phyloP scores from a whole-genome alignment of 306 rosid species.

The Myrica gale region DNA sequence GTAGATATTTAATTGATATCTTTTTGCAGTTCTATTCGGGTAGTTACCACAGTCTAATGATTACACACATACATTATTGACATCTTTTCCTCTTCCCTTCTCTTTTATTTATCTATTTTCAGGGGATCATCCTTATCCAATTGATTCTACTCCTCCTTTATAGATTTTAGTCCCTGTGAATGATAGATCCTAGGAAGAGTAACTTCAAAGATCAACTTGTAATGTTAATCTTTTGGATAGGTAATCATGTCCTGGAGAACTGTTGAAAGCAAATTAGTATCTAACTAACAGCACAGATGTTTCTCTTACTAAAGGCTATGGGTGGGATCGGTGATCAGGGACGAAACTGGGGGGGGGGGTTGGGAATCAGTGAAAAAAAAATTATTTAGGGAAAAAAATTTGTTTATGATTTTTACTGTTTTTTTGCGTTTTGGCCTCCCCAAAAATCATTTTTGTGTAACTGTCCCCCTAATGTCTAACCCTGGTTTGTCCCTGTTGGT shows the following conservation, averaged over 20 bases:
- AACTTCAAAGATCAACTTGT: neutral
- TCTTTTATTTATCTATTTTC: neutral
- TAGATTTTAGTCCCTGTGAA: neutral
- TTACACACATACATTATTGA: neutral
- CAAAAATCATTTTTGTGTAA: too few species aligned
- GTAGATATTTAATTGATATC: constrained; percentile 11
- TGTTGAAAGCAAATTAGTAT: neutral
- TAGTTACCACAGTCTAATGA: constrained; percentile 19
- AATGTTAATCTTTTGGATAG: neutral
- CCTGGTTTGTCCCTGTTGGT: too few species aligned
- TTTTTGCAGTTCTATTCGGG: constrained; percentile 25
- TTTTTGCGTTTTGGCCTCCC: too few species aligned
- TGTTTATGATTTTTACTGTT: too few species aligned
- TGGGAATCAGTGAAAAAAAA: too few species aligned
- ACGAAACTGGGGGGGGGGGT: too few species aligned
- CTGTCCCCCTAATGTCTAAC: too few species aligned
- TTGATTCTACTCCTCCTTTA: neutral
- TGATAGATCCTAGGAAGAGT: neutral
- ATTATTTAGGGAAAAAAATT: too few species aligned
- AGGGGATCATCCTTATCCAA: neutral
- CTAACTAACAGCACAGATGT: neutral
- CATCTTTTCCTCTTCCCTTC: neutral
- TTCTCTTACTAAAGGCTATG: neutral
- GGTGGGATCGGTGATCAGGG: neutral
- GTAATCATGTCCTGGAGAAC: neutral